Conservation (phyloP, 108 stramenopile species). For the Seminavis robusta region DNA sequence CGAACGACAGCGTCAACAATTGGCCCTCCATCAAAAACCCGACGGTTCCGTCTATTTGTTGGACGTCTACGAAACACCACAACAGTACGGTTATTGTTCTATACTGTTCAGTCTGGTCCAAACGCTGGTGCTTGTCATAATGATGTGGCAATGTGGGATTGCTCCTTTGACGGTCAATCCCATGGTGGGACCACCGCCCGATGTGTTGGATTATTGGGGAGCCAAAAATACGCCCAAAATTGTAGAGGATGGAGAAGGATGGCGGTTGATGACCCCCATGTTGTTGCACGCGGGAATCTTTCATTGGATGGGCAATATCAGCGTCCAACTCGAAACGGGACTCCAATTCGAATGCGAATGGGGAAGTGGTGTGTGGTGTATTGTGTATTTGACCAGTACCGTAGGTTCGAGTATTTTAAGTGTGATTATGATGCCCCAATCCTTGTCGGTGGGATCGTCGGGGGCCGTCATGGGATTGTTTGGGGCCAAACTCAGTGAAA, state of each 20-base stretch:
- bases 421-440: constrained; percentile 29
- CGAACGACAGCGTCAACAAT: too few species aligned
- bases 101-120: constrained; percentile 47
- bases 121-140: constrained; percentile 38
- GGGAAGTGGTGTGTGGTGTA: constrained; percentile 33
- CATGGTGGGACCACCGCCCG: constrained; percentile 70
- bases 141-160: constrained; percentile 70
- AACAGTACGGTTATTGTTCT: constrained; percentile 46
- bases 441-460: constrained; percentile 43
- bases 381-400: constrained; percentile 36
- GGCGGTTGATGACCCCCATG: constrained; percentile 46
- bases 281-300: constrained; percentile 57
- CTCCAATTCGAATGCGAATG: constrained; percentile 63
- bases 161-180: constrained; percentile 55
- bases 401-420: constrained; percentile 20
- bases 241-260: constrained; percentile 34
- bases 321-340: constrained; percentile 48
- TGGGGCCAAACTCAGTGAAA: constrained; percentile 56
- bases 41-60: too few species aligned
- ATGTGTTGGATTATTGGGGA: constrained; percentile 65
- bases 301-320: constrained; percentile 49
- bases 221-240: constrained; percentile 59
- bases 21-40: too few species aligned
- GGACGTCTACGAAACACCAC: too few species aligned
- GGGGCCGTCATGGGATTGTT: constrained; percentile 60